phyloP scores from a whole-genome alignment of 345 rosid species.

The Syzygium grande region DNA sequence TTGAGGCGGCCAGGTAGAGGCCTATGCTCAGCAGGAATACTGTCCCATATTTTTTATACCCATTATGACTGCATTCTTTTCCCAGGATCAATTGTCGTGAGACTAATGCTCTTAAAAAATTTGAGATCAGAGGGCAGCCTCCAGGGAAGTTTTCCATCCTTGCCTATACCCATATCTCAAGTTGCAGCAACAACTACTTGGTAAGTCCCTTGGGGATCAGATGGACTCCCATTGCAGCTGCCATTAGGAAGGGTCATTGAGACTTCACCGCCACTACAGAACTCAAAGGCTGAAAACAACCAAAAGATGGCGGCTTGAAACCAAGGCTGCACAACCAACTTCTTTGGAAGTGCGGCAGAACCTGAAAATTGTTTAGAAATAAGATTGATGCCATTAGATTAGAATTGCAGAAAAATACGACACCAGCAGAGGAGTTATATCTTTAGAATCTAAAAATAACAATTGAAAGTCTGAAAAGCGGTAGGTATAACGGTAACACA shows the following conservation, averaged over 20 bases:
- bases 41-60: slow-evolving; percentile 95
- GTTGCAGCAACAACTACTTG: slow-evolving; percentile 91
- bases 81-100: slow-evolving; percentile 47
- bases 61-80: slow-evolving; percentile 86
- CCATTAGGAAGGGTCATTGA: slow-evolving; percentile 36
- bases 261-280: slow-evolving; percentile 32
- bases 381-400: too few relatives aligned
- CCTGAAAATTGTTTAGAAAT: slow-evolving; percentile 13
- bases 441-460: too few relatives aligned
- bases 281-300: slow-evolving; percentile 9
- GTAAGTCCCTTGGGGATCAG: slow-evolving; percentile 47
- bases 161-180: slow-evolving; percentile 76
- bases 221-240: slow-evolving; percentile 25
- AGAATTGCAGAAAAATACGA: too few relatives aligned
- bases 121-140: slow-evolving; percentile 42
- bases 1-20: slow-evolving; percentile 87
- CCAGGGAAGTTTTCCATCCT: slow-evolving; percentile 83
- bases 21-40: slow-evolving; percentile 49
- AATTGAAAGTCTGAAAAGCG: too few relatives aligned
- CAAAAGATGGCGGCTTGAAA: slow-evolving; percentile 5
- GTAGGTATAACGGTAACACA: too few relatives aligned
- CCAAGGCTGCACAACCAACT: slow-evolving; percentile 25
- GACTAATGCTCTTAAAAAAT: slow-evolving; percentile 39
- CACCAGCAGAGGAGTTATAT: too few relatives aligned
- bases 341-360: slow-evolving; percentile 25